phyloP scores from a whole-genome alignment of 2,329 filamentous ascomycete species.

The Colletotrichum cereale region DNA sequence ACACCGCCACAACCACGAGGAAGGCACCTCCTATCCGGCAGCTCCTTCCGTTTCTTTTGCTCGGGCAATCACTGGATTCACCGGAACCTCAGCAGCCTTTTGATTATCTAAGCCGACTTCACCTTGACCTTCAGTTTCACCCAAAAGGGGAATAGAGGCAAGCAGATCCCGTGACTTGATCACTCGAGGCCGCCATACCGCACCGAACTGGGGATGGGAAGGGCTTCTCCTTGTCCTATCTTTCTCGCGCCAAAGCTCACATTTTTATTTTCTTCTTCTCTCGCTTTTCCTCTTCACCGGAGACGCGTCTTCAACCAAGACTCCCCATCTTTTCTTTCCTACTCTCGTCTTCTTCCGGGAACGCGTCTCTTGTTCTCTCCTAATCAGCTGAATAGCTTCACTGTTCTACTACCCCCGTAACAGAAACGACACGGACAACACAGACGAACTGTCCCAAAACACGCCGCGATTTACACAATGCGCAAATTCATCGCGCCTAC shows the following conservation, averaged over 20 bases:
- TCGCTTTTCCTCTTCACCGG: not conserved
- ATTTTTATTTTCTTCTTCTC: not conserved
- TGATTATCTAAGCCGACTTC: not conserved
- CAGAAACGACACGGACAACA: not conserved
- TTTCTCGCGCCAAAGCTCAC: too few species aligned
- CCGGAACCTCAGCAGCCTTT: not conserved
- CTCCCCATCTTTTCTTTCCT: not conserved
- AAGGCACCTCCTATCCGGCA: not conserved
- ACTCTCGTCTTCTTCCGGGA: not conserved
- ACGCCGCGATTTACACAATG: not conserved
- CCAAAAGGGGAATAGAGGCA: not conserved
- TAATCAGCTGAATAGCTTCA: not conserved
- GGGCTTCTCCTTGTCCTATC: too few species aligned
- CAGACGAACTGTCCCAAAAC: not conserved
- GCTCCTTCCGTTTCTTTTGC: not conserved
- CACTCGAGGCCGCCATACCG: not conserved
- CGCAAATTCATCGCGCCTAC: conserved; percentile 10
- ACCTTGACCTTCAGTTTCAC: not conserved
- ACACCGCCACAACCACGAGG: not conserved
- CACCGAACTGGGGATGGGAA: too few species aligned
- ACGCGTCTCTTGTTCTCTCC: not conserved
- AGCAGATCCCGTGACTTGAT: not conserved
- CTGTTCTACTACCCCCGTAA: not conserved
- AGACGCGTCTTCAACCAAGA: not conserved
- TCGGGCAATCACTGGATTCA: too few species aligned